Evolutionary conservation across 2,329 filamentous ascomycete species (phyloP).

Genomic region (Lasiodiplodia hormozganensis): DNA sequence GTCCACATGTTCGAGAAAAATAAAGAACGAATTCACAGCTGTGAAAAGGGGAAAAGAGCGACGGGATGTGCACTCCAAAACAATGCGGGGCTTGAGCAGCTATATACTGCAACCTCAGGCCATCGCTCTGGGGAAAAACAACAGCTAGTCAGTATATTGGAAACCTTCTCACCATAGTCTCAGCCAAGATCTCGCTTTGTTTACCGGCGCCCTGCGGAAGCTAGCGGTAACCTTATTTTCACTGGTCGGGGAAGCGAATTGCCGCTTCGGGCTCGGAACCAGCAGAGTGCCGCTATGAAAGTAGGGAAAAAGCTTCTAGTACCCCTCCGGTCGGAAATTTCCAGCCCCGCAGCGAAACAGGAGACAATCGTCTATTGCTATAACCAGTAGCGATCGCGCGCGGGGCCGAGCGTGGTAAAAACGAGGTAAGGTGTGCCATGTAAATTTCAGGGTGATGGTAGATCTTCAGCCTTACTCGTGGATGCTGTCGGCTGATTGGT

Average conservation of each 20-base stretch:
- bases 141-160: slow-evolving; percentile 3
- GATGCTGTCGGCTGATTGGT: background rate
- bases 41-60: background rate
- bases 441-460: background rate
- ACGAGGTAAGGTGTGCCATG: no score
- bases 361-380: no score
- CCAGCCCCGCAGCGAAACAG: no score
- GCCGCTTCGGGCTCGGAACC: no score
- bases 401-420: no score
- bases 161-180: slow-evolving; percentile 6
- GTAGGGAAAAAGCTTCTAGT: no score
- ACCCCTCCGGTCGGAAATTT: background rate
- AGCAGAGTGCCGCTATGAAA: no score
- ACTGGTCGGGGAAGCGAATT: background rate
- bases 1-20: background rate
- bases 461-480: background rate
- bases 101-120: background rate
- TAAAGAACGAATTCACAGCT: background rate
- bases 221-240: slow-evolving; percentile 9
- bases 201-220: slow-evolving; percentile 8
- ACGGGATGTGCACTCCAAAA: background rate
- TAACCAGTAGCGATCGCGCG: no score
- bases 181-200: slow-evolving; percentile 6
- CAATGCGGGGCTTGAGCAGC: background rate
- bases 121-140: background rate